These are phyloP conservation scores for Sergeia podlipaevii DNA, from an alignment of 208 protist genomes.

Conservation along the genomic window DNA sequence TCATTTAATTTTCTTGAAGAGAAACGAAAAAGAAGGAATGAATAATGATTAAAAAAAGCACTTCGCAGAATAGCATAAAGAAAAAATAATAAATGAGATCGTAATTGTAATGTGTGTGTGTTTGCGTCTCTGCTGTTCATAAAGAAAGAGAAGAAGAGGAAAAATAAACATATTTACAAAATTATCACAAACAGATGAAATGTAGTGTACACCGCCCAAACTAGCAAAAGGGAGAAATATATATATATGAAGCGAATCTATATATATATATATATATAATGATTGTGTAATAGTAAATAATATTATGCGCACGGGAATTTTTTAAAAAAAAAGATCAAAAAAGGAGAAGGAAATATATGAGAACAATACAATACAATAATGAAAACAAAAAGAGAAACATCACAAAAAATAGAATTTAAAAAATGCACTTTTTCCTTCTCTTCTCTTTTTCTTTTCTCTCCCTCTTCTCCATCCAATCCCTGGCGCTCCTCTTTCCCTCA, in stretches of 20 bases:
- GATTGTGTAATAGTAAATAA: slow-evolving; percentile 1
- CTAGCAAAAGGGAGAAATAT: too few relatives aligned
- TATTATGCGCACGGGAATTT: too few relatives aligned
- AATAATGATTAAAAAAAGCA: slow-evolving; percentile 6
- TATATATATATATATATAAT: too few relatives aligned
- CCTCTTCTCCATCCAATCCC: neutral
- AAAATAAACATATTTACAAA: too few relatives aligned
- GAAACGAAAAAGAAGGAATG: slow-evolving; percentile 14
- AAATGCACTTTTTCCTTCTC: neutral
- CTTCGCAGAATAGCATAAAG: neutral
- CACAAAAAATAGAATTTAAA: slow-evolving; percentile 2
- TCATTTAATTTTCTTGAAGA: too few relatives aligned
- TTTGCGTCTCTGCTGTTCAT: neutral
- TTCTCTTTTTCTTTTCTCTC: too few relatives aligned
- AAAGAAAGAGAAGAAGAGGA: neutral
- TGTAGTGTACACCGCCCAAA: too few relatives aligned
- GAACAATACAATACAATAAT: slow-evolving; percentile 2
- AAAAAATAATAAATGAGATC: too few relatives aligned
- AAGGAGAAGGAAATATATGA: slow-evolving; percentile 7
- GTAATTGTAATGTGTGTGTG: too few relatives aligned
- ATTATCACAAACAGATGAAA: too few relatives aligned
- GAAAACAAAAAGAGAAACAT: slow-evolving; percentile 2
- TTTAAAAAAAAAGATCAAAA: neutral
- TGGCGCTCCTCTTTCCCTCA: neutral
- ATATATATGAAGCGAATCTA: too few relatives aligned